Conservation (phyloP, 495 filamentous ascomycete species). For the Penicillium subrubescens region DNA sequence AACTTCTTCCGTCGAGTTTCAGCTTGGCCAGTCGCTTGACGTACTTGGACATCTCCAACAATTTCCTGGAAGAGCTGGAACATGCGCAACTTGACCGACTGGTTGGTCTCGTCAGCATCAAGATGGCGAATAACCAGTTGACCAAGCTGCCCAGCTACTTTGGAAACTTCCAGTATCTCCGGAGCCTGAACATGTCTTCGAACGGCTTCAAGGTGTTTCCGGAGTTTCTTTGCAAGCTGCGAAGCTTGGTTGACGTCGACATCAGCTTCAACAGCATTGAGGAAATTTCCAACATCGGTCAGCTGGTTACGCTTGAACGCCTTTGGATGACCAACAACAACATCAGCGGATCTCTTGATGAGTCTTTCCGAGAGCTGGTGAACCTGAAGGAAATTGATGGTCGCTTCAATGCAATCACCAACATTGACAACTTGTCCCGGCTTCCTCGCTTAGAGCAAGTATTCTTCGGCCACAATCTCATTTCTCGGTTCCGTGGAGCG, state of each 20-base stretch:
- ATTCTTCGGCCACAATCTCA: slow-evolving; percentile 84
- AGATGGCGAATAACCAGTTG: slow-evolving; percentile 89
- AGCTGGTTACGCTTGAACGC: slow-evolving; percentile 76
- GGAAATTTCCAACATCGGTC: slow-evolving; percentile 75
- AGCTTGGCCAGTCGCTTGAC: slow-evolving; percentile 79
- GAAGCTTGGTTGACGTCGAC: slow-evolving; percentile 87
- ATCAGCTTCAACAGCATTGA: slow-evolving; percentile 94
- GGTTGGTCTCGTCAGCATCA: slow-evolving; percentile 80
- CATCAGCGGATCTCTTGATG: slow-evolving; percentile 70
- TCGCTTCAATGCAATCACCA: slow-evolving; percentile 84
- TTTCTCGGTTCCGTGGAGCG: slow-evolving; percentile 82
- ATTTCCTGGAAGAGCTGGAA: slow-evolving; percentile 82
- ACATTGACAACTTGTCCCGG: slow-evolving; percentile 79
- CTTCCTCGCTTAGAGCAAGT: slow-evolving; percentile 86
- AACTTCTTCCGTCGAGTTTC: slow-evolving; percentile 82
- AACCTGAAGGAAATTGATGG: slow-evolving; percentile 91
- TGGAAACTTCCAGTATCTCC: slow-evolving; percentile 69
- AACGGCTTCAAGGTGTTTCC: slow-evolving; percentile 89
- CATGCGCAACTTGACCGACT: slow-evolving; percentile 74
- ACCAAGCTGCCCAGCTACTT: slow-evolving; percentile 78
- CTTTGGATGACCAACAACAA: slow-evolving; percentile 96
- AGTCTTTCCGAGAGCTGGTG: slow-evolving; percentile 65
- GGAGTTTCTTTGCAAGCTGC: slow-evolving; percentile 76
- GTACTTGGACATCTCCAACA: slow-evolving; percentile 92
- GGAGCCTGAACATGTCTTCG: slow-evolving; percentile 87